Base-by-base conservation (phyloP, 2,329 filamentous ascomycete genomes). In the Fusarium concolor region DNA sequence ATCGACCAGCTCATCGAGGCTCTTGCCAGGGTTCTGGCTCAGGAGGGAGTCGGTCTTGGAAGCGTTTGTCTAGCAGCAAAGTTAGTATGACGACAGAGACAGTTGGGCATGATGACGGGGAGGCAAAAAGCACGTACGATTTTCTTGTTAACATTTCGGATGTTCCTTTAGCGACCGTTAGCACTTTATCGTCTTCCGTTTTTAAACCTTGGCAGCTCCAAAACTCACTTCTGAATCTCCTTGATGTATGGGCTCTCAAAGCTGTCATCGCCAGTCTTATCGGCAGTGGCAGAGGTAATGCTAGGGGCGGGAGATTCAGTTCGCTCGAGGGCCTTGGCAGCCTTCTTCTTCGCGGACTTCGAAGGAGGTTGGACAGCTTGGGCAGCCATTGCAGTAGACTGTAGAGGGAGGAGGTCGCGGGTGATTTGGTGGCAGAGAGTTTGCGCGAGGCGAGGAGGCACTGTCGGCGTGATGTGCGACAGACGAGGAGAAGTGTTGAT, bases 91-190 rank as follows among this genome's bases (percentile, higher is more conserved):
- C 46, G 29, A 51, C 39, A 31, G 52, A 33, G 42, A 51, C 47
- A 29, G 54, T 37, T 22, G 51, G 41, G 60, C 22, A 45, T 45
- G 54, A 60, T 43, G 43, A 43, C 20, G 29, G 14, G 31, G 29
- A 78, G 37, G 47, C 56, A 33, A 33, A 33, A 33, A 33, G 31
- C 14, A 84, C 92, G 83, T 82, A 97, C 93, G 75, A 98, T 90
- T 83, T 97, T 97, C 87, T 97, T 98, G 84, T 90, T 92, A 76
- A 96, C 83, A 80, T 96, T 97, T 76, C 95, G 94, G 74, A 97
- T 92, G 80, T 89, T 93, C 86, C 94, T 97, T 71, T 24, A 8
- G 12, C 15, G 10, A 14, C 20, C 28, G 51, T 77, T 57, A 77
- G 71, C 49, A 67, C 46, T 28, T 6, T 49, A 10, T 28, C 31